Base-by-base conservation (phyloP, 192 early-diverging fungal species). In the Bifiguratus adelaidae region DNA sequence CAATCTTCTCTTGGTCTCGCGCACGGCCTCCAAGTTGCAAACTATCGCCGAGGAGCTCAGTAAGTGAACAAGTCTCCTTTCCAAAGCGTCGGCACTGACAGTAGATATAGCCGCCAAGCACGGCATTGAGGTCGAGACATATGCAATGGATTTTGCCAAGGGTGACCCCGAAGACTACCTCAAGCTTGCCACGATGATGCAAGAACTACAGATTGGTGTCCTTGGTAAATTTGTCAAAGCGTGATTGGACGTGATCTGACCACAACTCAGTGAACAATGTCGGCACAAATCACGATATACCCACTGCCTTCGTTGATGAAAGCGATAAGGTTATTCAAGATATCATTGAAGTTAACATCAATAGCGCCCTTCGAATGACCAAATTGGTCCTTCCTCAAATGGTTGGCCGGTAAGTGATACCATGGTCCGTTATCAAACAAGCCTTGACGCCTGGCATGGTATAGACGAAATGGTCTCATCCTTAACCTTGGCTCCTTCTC, bases 401-500 rank as follows among this genome's bases (percentile, higher is more conserved):
- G 90, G 63, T 83, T 60, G 57, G 66, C 47, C 58, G 59, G 70
- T 72, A 63, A 50, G 35, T 40, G 12, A 19, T 43, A n/a, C n/a
- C n/a, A n/a, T n/a, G n/a, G n/a, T n/a, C n/a, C n/a, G n/a, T n/a
- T 44, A 18, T 15, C 3, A 16, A 19, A 22, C 3, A 16, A 16
- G 13, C 13, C 34, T 13, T 35, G 21, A n/a, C n/a, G n/a, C n/a
- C n/a, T n/a, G n/a, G n/a, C n/a, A n/a, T n/a, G n/a, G n/a, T n/a
- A 68, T 56, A 79, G 81, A 35, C 73, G 78, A 53, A 52, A 50
- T 30, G 92, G 94, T 20, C 72, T 92, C 55, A 89, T 98, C 47
- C 71, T 98, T 54, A 98, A 98, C 65, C 63, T 83, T 41, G 93
- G 95, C 11, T 94, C 91, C 41, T 88, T 92, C 52, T 79, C 89